Base-by-base conservation (phyloP, 148 eudicot genomes). In the Rhododendron henanense region DNA sequence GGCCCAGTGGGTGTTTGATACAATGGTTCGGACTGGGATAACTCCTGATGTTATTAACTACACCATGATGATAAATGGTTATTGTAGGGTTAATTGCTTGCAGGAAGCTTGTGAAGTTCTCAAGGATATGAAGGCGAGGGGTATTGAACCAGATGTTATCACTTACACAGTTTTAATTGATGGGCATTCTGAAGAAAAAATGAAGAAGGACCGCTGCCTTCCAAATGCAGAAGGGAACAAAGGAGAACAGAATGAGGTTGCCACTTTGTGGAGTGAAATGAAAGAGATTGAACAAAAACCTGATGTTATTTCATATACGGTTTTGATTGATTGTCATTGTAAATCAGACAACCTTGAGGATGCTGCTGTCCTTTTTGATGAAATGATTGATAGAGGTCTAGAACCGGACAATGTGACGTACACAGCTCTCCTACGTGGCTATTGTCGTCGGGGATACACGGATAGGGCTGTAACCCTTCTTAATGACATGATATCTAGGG, bases 1-100 rank as follows among this genome's bases (percentile, higher is more conserved):
- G 86, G 98, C 98, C 41, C 85, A 84, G 19, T 75, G 77, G 94
- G 87, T 91, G 76, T 93, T 93, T 86, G 90, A 92, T 86, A 75
- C 65, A 21, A 89, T 94, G 92, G 83, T 92, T 19, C n/a, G 47
- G 57, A 86, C 86, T 82, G 94, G 95, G 16, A 83, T 90, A 41
- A 63, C 28, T 63, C 94, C 95, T 23, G 98, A 95, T 90, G 86
- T 89, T 44, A 84, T 91, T 81, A 92, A 88, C 80, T 94, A 94
- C 92, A 95, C 95, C 31, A 93, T 90, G 37, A 91, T 95, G 96
- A 82, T 95, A 69, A 87, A 93, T 81, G 96, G 98, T 16, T 95
- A 92, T 82, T 92, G 92, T 86, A 90, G 85, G 84, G 87, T 44
- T 28, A 92, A 93, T 85, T 28, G 63, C 75, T 39, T 93, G 85